Percentiles rank a stretch among this genome's conserved stretches.
Conservation (phyloP, 2,329 filamentous ascomycete species). For the Fusarium sp. region DNA sequence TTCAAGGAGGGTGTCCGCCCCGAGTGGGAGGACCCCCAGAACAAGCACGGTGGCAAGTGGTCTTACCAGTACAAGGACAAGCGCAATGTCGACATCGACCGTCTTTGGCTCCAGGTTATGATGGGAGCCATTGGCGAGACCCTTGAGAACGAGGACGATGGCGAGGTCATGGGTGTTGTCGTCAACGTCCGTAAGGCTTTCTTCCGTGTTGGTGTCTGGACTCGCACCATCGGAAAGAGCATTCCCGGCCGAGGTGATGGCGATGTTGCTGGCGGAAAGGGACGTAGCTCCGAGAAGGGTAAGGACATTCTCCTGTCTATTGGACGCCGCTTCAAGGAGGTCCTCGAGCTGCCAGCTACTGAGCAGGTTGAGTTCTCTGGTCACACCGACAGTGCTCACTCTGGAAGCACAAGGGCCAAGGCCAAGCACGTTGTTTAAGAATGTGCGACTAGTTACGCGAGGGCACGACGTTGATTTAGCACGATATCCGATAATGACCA, state of each 20-base stretch:
- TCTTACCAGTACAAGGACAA: conserved; percentile 98
- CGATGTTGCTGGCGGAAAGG: conserved; percentile 80
- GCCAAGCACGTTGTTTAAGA: conserved; percentile 87
- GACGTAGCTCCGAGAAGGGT: conserved; percentile 82
- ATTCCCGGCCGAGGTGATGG: conserved; percentile 80
- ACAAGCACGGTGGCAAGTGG: conserved; percentile 99
- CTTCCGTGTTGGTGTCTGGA: conserved; percentile 98
- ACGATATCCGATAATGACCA: conserved; percentile 46
- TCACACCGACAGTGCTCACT: conserved; percentile 92
- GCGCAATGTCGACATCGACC: conserved; percentile 89
- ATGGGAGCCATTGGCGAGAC: conserved; percentile 97
- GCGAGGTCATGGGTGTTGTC: conserved; percentile 98
- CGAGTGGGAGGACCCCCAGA: conserved; percentile 98
- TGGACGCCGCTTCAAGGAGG: conserved; percentile 91
- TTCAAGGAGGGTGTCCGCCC: conserved; percentile 98
- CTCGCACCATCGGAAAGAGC: conserved; percentile 88
- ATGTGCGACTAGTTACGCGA: conserved; percentile 19
- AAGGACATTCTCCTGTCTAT: conserved; percentile 87
- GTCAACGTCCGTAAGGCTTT: conserved; percentile 99
- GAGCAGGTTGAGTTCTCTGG: conserved; percentile 95
- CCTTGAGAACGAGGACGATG: conserved; percentile 92
- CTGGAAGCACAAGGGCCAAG: conserved; percentile 94
- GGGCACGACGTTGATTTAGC: conserved; percentile 43
- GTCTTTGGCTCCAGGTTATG: conserved; percentile 97
- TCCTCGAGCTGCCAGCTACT: conserved; percentile 79